Evolutionary conservation across 2,329 filamentous ascomycete genomes (phyloP), one percentile per base, ranked within the genome.

Genomic region (Plectosphaerella plurivora): DNA sequence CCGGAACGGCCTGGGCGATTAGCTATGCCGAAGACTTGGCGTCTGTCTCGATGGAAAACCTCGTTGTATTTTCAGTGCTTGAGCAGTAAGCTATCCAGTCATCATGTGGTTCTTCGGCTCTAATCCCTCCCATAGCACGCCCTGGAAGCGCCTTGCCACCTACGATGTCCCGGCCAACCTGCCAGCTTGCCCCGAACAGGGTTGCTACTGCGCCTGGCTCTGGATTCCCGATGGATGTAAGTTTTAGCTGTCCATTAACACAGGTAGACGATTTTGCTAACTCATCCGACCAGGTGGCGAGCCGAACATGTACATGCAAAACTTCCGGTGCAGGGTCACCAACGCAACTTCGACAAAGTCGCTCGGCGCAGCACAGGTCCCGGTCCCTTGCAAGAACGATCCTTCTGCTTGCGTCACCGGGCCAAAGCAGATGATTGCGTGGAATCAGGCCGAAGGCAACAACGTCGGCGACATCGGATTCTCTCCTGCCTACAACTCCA

Each of bases 401-500:
- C 53, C 58, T 12, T 66, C 61, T 36, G 69, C 71, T 45, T 79
- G 76, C 49, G 67, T 77, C 14, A 57, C 65, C 14, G 75, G 76
- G 0, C 72, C 76, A 1, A 78, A 78, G 63, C 75, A 78, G 59
- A 77, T 77, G 69, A 72, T 77, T 51, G 74, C 67, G 1, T 77
- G 71, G 69, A 68, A 78, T 50, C 75, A 69, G 53, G 57, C 57
- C 16, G 59, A 63, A 22, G 67, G 67, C 11, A 68, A 70, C 60
- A 69, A 70, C 12, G 63, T 69, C 15, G 63, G 65, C 0, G 36
- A 59, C 5, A 51, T 55, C 35, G 63, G 64, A 5, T 58, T 62
- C 46, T 60, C 61, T 1, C 66, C 66, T 1, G 64, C 62, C 3
- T 70, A 68, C 41, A 69, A 67, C 53, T 53, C 59, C 55, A 63